Evolutionary conservation across 306 rosid genomes (phyloP).

Genomic region (Sicyos edulis): DNA sequence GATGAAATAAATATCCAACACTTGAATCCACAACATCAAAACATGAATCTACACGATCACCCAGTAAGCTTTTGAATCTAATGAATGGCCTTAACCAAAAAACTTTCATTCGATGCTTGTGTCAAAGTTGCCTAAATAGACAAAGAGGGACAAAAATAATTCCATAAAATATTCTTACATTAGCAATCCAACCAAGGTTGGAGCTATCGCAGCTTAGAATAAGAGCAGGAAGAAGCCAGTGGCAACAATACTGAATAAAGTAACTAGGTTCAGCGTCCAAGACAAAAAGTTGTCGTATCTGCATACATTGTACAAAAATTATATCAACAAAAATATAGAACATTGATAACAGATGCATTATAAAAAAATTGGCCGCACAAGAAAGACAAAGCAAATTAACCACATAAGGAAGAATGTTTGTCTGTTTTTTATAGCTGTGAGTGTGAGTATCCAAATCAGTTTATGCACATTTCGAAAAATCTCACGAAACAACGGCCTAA

Average conservation of each 20-base stretch:
- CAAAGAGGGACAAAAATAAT: background rate
- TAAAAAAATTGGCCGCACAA: background rate
- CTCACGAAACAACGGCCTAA: too few species aligned
- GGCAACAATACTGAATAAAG: conserved; percentile 74
- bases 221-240: conserved; percentile 90
- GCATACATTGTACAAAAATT: conserved; percentile 24
- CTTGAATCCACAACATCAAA: background rate
- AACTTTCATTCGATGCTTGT: background rate
- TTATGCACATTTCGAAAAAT: too few species aligned
- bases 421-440: too few species aligned
- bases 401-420: background rate
- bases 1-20: background rate
- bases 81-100: background rate
- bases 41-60: background rate
- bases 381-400: conserved; percentile 3
- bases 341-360: background rate
- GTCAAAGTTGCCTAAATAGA: background rate
- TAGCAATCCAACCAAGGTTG: conserved; percentile 65
- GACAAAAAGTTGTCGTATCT: conserved; percentile 76
- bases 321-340: background rate
- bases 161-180: conserved; percentile 39
- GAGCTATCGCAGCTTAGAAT: conserved; percentile 54
- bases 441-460: too few species aligned
- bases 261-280: conserved; percentile 65
- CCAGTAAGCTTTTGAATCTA: background rate